Base-by-base conservation (phyloP, 805 yeast species). In the Myxozyma monticola region DNA sequence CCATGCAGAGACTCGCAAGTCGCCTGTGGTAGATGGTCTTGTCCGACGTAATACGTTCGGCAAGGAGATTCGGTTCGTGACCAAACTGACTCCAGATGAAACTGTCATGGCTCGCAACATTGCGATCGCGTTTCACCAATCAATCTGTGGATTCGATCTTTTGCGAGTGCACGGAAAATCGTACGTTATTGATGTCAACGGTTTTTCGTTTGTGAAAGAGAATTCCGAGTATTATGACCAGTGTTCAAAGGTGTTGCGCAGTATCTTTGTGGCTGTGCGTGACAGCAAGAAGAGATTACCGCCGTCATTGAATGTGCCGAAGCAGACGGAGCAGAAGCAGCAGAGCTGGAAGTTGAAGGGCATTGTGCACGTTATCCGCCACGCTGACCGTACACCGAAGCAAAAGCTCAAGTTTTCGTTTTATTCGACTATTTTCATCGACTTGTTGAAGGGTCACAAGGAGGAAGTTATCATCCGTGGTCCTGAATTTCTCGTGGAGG, bases 21-120 rank as follows among this genome's bases (percentile, higher is more conserved):
- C 96, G 0, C 99, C 99, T 0, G 99, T 93, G 2, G 99, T 93
- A n/a, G 99, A 93, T 71, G 99, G 99, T 40, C 87, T 93, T 50
- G 99, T 93, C 22, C 78, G 97, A 64, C 79, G 99, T 67, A 93
- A 93, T 65, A 90, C 98, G 1, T 96, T 90, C 63, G 99, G 99
- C 40, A 93, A 93, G 68, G 99, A 93, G 70, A 84, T 93, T 39
- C 77, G 99, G 57, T 93, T 85, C 64, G 77, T 93, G 30, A 91
- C 99, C 0, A 81, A 84, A 58, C 73, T 93, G 45, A 72, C 86
- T 1, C 79, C 76, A 3, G 85, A 80, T 42, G 99, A 93, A 67
- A 82, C 78, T 44, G 70, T 71, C 28, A 89, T 90, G 79, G 99
- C 99, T 1, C 71, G 76, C 30, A 81, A 77, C 53, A 90, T 93